Evolutionary conservation across 2,329 filamentous ascomycete genomes (phyloP).

Genomic region (Penicillium sp.): DNA sequence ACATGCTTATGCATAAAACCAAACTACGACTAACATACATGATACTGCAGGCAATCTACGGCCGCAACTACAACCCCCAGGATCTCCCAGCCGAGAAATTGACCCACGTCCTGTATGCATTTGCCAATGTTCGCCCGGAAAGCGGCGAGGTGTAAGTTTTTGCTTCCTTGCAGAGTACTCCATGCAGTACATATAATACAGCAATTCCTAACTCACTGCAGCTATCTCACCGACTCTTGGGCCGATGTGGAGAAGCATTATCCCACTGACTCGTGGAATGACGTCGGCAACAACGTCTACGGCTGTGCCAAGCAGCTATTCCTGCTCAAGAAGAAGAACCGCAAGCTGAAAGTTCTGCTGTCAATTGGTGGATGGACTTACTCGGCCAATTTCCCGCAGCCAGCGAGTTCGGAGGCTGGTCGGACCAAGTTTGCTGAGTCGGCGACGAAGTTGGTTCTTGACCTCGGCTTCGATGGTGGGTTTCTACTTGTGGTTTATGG

Average conservation of each 20-base stretch:
- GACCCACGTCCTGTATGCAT: constrained; percentile 89
- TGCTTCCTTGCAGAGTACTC: background rate
- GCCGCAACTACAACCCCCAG: constrained; percentile 74
- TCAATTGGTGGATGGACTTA: constrained; percentile 81
- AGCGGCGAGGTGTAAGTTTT: constrained; percentile 65
- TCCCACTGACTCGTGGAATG: constrained; percentile 62
- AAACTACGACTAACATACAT: constrained; percentile 2
- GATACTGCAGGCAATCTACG: constrained; percentile 76
- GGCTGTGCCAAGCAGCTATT: constrained; percentile 74
- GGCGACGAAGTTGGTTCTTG: constrained; percentile 70
- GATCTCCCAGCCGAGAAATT: constrained; percentile 75
- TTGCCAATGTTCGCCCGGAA: constrained; percentile 78
- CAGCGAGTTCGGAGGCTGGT: constrained; percentile 60
- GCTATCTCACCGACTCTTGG: constrained; percentile 61
- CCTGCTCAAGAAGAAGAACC: constrained; percentile 69
- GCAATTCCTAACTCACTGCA: constrained; percentile 14
- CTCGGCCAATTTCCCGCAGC: constrained; percentile 69
- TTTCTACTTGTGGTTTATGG: background rate
- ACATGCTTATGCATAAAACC: too few species aligned
- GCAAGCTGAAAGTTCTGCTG: constrained; percentile 73
- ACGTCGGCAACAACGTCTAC: constrained; percentile 68
- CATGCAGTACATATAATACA: background rate
- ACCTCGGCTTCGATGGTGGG: constrained; percentile 65
- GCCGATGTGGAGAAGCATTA: constrained; percentile 69
- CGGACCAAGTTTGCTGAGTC: constrained; percentile 65